A percentile compares a stretch with the other conserved stretches of the same genome.
phyloP scores from a whole-genome alignment of 176 grass and related monocot species.

The Pontederia paniculata region DNA sequence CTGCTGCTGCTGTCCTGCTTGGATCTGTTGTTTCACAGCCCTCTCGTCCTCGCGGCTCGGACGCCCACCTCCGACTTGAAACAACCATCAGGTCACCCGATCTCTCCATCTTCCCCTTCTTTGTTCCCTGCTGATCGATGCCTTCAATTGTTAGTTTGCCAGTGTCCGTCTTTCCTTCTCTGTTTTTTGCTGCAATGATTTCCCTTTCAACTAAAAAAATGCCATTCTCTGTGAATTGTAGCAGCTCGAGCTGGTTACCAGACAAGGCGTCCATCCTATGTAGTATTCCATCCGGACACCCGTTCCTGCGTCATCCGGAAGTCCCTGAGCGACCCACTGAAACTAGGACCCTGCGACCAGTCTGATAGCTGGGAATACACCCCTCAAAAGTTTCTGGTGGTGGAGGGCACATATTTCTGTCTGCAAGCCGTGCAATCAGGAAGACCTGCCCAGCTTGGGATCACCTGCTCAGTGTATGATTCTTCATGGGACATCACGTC shows the following conservation, averaged over 20 bases:
- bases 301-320: conserved; percentile 20
- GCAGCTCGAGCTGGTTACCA: background rate
- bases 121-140: too few species aligned
- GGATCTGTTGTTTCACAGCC: conserved; percentile 5
- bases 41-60: background rate
- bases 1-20: conserved; percentile 7
- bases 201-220: too few species aligned
- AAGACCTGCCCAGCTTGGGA: conserved; percentile 12
- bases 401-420: conserved; percentile 29
- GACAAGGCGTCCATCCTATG: conserved; percentile 5
- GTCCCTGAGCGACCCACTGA: background rate
- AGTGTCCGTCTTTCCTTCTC: too few species aligned
- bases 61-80: background rate
- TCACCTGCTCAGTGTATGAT: conserved; percentile 17
- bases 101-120: too few species aligned
- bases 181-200: too few species aligned
- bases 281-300: conserved; percentile 26
- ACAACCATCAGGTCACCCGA: background rate
- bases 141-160: too few species aligned
- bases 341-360: conserved; percentile 14
- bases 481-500: conserved; percentile 23
- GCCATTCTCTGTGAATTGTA: background rate
- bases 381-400: conserved; percentile 26
- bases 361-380: conserved; percentile 27
- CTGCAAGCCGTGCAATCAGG: conserved; percentile 10